Conservation (phyloP, 1,284 basidiomycete species). For the Tilletia caries region DNA sequence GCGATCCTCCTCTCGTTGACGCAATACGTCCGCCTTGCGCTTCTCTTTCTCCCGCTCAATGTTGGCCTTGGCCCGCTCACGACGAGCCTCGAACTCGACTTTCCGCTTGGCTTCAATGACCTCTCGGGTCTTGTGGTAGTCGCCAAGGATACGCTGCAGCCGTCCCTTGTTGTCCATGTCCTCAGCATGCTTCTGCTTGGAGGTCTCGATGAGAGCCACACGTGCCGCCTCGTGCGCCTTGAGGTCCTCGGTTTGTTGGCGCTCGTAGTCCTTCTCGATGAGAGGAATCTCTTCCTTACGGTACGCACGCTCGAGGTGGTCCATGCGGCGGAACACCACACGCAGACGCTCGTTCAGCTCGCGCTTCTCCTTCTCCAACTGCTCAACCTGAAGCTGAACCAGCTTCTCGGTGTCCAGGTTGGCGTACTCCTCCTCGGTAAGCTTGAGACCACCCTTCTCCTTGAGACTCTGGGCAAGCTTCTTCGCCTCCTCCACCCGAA, state of each 20-base stretch:
- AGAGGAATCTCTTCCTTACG: slow-evolving; percentile 89
- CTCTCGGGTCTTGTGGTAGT: slow-evolving; percentile 67
- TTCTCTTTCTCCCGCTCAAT: slow-evolving; percentile 82
- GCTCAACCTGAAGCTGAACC: slow-evolving; percentile 85
- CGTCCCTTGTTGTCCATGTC: slow-evolving; percentile 75
- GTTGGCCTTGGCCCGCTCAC: slow-evolving; percentile 66
- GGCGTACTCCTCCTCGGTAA: slow-evolving; percentile 72
- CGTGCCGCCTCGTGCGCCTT: slow-evolving; percentile 63
- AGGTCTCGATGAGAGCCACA: slow-evolving; percentile 59
- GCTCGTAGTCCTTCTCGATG: slow-evolving; percentile 79
- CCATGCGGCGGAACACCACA: slow-evolving; percentile 81
- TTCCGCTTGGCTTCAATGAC: slow-evolving; percentile 65
- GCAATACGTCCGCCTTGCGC: slow-evolving; percentile 55
- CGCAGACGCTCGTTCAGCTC: slow-evolving; percentile 79
- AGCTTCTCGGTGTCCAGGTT: slow-evolving; percentile 83
- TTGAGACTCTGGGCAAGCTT: slow-evolving; percentile 83
- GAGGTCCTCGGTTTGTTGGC: slow-evolving; percentile 71
- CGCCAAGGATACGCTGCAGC: slow-evolving; percentile 70
- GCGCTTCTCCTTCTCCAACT: slow-evolving; percentile 94
- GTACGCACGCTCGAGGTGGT: slow-evolving; percentile 92
- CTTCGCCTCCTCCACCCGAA: slow-evolving; percentile 78
- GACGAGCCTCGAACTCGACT: slow-evolving; percentile 69
- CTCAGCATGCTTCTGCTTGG: slow-evolving; percentile 66
- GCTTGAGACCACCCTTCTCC: slow-evolving; percentile 79
- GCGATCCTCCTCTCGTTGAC: slow-evolving; percentile 26